Evolutionary conservation across 352 stramenopile species (phyloP).

Genomic region (Peronosclerospora sorghi): DNA sequence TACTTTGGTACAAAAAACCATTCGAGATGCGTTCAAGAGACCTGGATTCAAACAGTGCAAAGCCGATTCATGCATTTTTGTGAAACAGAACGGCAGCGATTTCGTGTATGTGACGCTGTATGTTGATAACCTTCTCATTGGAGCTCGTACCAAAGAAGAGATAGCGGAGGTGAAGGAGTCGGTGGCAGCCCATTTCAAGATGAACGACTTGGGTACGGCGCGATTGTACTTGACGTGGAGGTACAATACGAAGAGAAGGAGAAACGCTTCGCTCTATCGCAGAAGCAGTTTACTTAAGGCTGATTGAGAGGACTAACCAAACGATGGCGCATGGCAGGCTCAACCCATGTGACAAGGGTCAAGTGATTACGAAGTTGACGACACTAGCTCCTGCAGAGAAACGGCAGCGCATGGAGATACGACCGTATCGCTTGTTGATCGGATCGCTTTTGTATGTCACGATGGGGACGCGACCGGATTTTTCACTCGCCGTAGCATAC

Average conservation of each 20-base stretch:
- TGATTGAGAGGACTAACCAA: neutral
- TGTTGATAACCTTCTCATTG: too few species aligned
- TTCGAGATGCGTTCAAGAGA: slow-evolving; percentile 5
- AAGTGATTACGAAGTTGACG: neutral
- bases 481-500: slow-evolving; percentile 6
- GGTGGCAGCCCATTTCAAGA: too few species aligned
- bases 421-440: too few species aligned
- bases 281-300: too few species aligned
- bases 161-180: neutral
- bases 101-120: too few species aligned
- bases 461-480: slow-evolving; percentile 3
- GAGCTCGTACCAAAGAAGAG: too few species aligned
- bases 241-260: neutral
- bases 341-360: neutral
- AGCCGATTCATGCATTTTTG: too few species aligned
- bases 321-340: neutral
- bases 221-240: neutral
- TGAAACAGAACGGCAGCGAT: neutral
- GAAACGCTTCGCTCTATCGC: neutral
- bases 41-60: slow-evolving; percentile 1
- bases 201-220: too few species aligned
- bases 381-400: too few species aligned
- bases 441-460: neutral
- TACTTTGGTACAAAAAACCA: slow-evolving; percentile 21
- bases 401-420: neutral